Evolutionary conservation across 345 rosid species (phyloP), one percentile per base, ranked within the genome.

Genomic region (Laguncularia racemosa): DNA sequence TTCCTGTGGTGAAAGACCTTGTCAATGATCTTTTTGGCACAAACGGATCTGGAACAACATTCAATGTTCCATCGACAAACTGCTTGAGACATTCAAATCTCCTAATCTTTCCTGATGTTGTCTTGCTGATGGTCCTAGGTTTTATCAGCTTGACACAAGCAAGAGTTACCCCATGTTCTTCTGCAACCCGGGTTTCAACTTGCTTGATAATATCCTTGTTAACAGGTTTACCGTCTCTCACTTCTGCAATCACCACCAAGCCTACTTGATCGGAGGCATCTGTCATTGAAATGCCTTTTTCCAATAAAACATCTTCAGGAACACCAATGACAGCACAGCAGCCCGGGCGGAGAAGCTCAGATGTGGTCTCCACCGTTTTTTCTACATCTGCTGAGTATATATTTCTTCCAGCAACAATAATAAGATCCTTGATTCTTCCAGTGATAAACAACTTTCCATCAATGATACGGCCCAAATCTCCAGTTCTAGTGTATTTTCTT

Each of bases 391-490:
- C 81, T 2, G 85, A 81, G 77, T 84, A 84, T 26, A 84, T 73
- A 55, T 84, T 84, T 68, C 85, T 78, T 63, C 87, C 87, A 13
- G 85, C 85, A 13, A 84, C 78, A 58, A 84, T 84, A 15, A 84
- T 81, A 28, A 84, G 82, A 73, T 81, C 91, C 71, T 84, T 81
- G 76, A 81, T 81, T 78, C 91, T 75, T 56, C 91, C 91, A 0
- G 87, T 81, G 67, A 79, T 84, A 71, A 79, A 81, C 56, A 81
- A 50, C 0, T 79, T 84, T 33, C 74, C 78, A 53, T 75, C 83
- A 49, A 81, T 79, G 16, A 77, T 66, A 40, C 85, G 71, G 56
- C 91, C 91, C 68, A 84, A 58, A 61, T 81, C 87, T 33, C 91
- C 85, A 0, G 91, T 79, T 72, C 80, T 70, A 0, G 82, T 77